phyloP scores from a whole-genome alignment of 345 rosid genomes.

The Boechera stricta region DNA sequence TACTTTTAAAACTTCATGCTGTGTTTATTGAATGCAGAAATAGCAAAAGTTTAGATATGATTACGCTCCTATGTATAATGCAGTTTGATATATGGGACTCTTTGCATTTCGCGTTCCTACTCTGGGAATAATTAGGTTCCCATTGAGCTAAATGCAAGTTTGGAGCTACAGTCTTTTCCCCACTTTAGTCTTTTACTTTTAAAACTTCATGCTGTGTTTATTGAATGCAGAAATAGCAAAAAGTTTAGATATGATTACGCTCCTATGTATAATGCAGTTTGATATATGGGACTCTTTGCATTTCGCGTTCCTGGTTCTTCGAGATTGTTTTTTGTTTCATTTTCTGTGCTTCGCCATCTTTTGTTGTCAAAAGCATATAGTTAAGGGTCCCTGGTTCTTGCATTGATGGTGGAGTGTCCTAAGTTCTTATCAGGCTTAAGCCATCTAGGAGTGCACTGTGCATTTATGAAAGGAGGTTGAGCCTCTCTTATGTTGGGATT shows the following conservation, averaged over 20 bases:
- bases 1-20: not conserved
- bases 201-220: not conserved
- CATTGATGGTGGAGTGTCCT: constrained; percentile 11
- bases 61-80: not conserved
- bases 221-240: not conserved
- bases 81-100: not conserved
- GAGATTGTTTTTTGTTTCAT: not conserved
- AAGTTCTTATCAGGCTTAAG: constrained; percentile 9
- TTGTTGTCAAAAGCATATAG: not conserved
- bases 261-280: constrained; percentile 1
- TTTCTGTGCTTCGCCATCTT: not conserved
- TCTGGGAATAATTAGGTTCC: too few species aligned
- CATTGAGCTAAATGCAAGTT: too few species aligned
- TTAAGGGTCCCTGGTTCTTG: constrained; percentile 11
- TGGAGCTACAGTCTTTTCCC: too few species aligned
- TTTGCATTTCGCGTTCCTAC: constrained; percentile 9
- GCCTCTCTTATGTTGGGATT: constrained; percentile 64
- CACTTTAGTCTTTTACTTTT: too few species aligned
- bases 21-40: constrained; percentile 3
- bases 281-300: not conserved
- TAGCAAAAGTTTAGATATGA: not conserved
- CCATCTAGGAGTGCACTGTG: constrained; percentile 13
- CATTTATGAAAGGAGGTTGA: constrained; percentile 42
- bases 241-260: not conserved
- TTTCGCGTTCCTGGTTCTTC: constrained; percentile 8